Evolutionary conservation across 331 rosid species (phyloP), one percentile per base, ranked within the genome.

Genomic region (Arachis monticola): DNA sequence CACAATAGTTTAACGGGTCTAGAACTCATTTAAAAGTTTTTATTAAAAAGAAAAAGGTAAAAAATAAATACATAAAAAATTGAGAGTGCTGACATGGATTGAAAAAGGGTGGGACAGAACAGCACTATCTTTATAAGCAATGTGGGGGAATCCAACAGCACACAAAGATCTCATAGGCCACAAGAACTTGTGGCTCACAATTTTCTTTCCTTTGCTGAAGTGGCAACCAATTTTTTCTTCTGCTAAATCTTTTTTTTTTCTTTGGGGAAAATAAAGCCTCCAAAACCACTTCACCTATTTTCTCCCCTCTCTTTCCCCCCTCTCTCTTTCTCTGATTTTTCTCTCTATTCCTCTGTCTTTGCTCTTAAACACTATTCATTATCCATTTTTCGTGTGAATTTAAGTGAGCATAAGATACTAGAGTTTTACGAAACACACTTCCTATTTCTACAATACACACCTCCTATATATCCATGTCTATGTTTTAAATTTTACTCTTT

Each of bases 171-270:
- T 86, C 82, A 67, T 72, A 82, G 73, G 86, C 92, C 93, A 91
- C 93, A 87, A 62, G 85, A 86, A 87, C 76, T 89, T 87, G 98
- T 93, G 98, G 97, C 86, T 91, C 90, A 70, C 80, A 91, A 82
- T 57, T 4, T 81, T 77, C 76, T 48, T 58, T 60, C 32, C 69
- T 53, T 65, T 80, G 85, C 80, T 85, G 88, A 88, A 32, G 85
- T 89, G 97, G 92, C 87, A 77, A 9, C 65, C 6, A 35, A 3
- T 71, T 64, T 69, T 45, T 60, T 62, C 48, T 52, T 77, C 27
- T 55, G 0, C 60, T 55, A 22, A 55, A 55, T 55, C 60, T 55
- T 17, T 55, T 55, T 17, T 55, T 53, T 22, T 22, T 22, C 27
- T 22, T 22, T 22, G 27, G 27, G 59, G n/a, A 5, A 55, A 53